Percentiles rank a stretch among this genome's conserved stretches.
phyloP scores from a whole-genome alignment of 495 filamentous ascomycete genomes.

The Hypoxylon fragiforme region DNA sequence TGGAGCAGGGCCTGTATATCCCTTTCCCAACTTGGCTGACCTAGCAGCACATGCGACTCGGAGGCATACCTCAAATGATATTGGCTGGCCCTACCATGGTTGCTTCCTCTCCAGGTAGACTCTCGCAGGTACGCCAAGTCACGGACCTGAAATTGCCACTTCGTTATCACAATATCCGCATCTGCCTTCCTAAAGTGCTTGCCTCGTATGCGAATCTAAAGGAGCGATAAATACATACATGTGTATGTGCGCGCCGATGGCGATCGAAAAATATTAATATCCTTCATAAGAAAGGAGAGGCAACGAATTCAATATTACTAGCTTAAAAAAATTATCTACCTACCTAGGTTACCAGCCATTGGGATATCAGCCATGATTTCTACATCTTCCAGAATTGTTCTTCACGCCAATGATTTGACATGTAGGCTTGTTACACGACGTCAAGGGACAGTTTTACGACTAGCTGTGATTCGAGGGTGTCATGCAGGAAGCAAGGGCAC shows the following conservation, averaged over 20 bases:
- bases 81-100: conserved; percentile 16
- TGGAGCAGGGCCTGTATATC: conserved; percentile 8
- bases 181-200: conserved; percentile 25
- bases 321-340: too few species aligned
- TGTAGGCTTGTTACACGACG: conserved; percentile 19
- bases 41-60: conserved; percentile 20
- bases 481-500: conserved; percentile 33
- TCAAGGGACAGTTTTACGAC: conserved; percentile 21
- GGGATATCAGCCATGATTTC: conserved; percentile 30
- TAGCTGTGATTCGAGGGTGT: conserved; percentile 24
- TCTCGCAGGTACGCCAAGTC: conserved; percentile 19
- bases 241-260: conserved; percentile 9
- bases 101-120: conserved; percentile 10
- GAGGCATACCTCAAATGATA: conserved; percentile 6
- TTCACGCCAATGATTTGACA: conserved; percentile 14
- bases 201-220: background rate
- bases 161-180: conserved; percentile 16
- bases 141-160: conserved; percentile 14
- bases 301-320: conserved; percentile 4
- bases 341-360: conserved; percentile 17
- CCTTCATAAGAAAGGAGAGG: background rate
- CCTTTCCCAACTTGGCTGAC: background rate
- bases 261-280: conserved; percentile 4
- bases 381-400: conserved; percentile 24
- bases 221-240: conserved; percentile 1